Evolutionary conservation across 257 asterid species (phyloP).

Genomic region (Ehretia macrophylla): DNA sequence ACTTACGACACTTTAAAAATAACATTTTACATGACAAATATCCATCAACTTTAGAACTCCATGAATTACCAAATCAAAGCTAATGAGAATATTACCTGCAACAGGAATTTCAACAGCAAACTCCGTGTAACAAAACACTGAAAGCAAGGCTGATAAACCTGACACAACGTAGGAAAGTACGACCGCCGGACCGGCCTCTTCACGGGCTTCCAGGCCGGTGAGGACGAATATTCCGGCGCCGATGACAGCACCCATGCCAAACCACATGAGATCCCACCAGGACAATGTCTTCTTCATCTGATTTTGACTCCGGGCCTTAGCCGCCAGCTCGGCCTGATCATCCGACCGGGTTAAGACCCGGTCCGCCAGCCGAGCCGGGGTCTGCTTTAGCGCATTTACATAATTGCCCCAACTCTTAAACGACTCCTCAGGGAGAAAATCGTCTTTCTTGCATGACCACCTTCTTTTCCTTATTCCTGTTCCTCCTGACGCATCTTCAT

Average conservation of each 20-base stretch:
- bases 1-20: too few species aligned
- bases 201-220: slow-evolving; percentile 57
- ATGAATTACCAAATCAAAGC: neutral
- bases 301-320: slow-evolving; percentile 44
- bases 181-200: slow-evolving; percentile 63
- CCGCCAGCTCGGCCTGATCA: slow-evolving; percentile 49
- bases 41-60: neutral
- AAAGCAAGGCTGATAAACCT: slow-evolving; percentile 76
- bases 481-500: slow-evolving; percentile 18
- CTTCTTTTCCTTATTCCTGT: slow-evolving; percentile 37
- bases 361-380: slow-evolving; percentile 49
- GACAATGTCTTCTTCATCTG: slow-evolving; percentile 68
- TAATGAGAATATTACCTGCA: slow-evolving; percentile 39
- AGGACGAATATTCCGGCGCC: slow-evolving; percentile 88
- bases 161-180: slow-evolving; percentile 67
- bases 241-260: slow-evolving; percentile 87
- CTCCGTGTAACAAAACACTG: slow-evolving; percentile 85
- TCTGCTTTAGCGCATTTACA: slow-evolving; percentile 46
- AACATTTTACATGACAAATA: too few species aligned
- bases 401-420: slow-evolving; percentile 61
- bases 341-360: slow-evolving; percentile 56
- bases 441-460: slow-evolving; percentile 53
- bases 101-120: slow-evolving; percentile 87
- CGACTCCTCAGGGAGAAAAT: slow-evolving; percentile 83
- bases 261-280: slow-evolving; percentile 93